phyloP scores from a whole-genome alignment of 768 basidiomycete species.

The Suillus luteus region DNA sequence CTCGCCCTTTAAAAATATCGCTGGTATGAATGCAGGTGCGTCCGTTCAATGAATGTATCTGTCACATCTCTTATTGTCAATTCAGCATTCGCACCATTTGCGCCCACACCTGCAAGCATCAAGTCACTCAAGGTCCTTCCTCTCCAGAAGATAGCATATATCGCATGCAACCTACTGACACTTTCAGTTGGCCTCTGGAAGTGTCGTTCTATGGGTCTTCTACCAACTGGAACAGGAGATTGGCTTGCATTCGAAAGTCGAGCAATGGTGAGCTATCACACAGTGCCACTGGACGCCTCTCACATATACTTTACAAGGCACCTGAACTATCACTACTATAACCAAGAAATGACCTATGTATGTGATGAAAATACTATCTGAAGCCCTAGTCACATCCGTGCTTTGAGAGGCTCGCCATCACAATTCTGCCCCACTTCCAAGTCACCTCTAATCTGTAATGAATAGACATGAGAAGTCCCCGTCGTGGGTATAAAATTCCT shows the following conservation, averaged over 20 bases:
- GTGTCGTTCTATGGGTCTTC: slow-evolving; percentile 87
- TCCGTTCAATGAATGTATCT: not conserved
- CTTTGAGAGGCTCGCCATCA: not conserved
- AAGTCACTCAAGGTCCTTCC: slow-evolving; percentile 52
- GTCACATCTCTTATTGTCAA: not conserved
- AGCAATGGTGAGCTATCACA: slow-evolving; percentile 47
- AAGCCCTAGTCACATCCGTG: not conserved
- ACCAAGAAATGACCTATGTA: not conserved
- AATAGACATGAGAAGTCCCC: slow-evolving; percentile 19
- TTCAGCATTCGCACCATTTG: slow-evolving; percentile 74
- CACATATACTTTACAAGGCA: slow-evolving; percentile 31
- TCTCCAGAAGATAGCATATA: slow-evolving; percentile 69
- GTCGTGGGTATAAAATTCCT: slow-evolving; percentile 39
- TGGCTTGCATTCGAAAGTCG: slow-evolving; percentile 94
- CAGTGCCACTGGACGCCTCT: not conserved
- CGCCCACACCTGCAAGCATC: slow-evolving; percentile 48
- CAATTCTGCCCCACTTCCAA: slow-evolving; percentile 3
- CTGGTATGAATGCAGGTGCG: slow-evolving; percentile 77
- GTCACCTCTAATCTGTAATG: slow-evolving; percentile 4
- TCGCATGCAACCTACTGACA: slow-evolving; percentile 75
- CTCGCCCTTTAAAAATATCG: slow-evolving; percentile 82
- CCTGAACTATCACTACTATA: slow-evolving; percentile 46
- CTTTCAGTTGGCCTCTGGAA: slow-evolving; percentile 90
- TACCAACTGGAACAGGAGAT: slow-evolving; percentile 90
- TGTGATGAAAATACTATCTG: not conserved